phyloP scores from a whole-genome alignment of 768 basidiomycete species.

The Psilocybe sp. region DNA sequence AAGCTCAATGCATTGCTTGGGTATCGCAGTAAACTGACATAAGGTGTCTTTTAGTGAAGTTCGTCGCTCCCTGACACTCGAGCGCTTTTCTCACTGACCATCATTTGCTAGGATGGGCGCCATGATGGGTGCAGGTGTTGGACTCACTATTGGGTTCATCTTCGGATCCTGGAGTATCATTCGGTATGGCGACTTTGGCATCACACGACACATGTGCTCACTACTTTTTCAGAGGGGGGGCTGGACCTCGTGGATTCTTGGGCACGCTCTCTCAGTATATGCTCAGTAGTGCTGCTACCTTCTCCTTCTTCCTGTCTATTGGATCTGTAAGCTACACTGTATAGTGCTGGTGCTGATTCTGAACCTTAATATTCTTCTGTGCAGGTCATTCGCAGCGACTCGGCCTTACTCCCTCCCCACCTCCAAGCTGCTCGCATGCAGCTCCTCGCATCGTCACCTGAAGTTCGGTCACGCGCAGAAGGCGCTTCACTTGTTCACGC shows the following conservation, averaged over 20 bases:
- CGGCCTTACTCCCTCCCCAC: constrained; percentile 47
- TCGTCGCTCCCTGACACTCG: constrained; percentile 9
- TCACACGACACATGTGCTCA: constrained; percentile 1
- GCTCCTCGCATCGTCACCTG: constrained; percentile 45
- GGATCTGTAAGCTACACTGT: constrained; percentile 62
- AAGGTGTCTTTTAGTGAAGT: constrained; percentile 53
- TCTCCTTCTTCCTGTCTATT: constrained; percentile 95
- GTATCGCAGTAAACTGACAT: constrained; percentile 7
- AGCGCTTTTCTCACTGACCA: constrained; percentile 1
- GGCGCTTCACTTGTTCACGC: constrained; percentile 69
- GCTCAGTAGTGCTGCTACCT: constrained; percentile 96
- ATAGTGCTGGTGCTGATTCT: not conserved
- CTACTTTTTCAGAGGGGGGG: constrained; percentile 61
- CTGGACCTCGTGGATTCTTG: constrained; percentile 86
- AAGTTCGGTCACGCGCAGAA: constrained; percentile 60
- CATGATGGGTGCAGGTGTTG: constrained; percentile 89
- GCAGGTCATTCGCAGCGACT: constrained; percentile 89
- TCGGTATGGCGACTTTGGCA: constrained; percentile 48
- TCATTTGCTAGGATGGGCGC: constrained; percentile 76
- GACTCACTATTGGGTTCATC: constrained; percentile 95
- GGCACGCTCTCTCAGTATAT: constrained; percentile 97
- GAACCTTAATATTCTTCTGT: not conserved
- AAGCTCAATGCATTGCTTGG: constrained; percentile 23
- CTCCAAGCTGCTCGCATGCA: constrained; percentile 64
- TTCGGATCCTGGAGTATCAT: constrained; percentile 94